A percentile compares a stretch with the other conserved stretches of the same genome.
Conservation (phyloP, 2,329 filamentous ascomycete species). For the Orbilia ellipsospora region DNA sequence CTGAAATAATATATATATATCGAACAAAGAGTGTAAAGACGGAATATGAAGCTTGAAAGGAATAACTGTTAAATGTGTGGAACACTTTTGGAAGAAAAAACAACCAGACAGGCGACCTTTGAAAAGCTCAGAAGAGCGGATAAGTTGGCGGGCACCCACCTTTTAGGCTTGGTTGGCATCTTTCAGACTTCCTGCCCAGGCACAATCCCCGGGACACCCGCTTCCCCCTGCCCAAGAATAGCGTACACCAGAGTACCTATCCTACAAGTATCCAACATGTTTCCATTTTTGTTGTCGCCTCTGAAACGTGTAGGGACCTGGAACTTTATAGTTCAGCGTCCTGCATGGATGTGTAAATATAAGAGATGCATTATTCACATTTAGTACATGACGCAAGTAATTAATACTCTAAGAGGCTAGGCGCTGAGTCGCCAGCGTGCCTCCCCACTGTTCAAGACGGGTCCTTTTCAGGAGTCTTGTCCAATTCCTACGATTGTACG, state of each 20-base stretch:
- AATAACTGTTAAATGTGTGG: constrained; percentile 1
- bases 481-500: too few relatives aligned
- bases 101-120: background rate
- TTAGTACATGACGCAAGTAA: too few relatives aligned
- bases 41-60: background rate
- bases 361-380: too few relatives aligned
- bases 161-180: constrained; percentile 50
- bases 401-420: too few relatives aligned
- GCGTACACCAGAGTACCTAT: constrained; percentile 1
- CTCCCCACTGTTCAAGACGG: too few relatives aligned
- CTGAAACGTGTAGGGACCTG: background rate
- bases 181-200: constrained; percentile 12
- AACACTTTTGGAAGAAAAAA: constrained; percentile 2
- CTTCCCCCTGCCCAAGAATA: constrained; percentile 3
- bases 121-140: constrained; percentile 20
- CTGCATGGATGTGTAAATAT: too few relatives aligned
- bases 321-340: too few relatives aligned
- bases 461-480: too few relatives aligned
- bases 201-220: constrained; percentile 20
- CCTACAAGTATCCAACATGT: constrained; percentile 17
- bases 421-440: too few relatives aligned
- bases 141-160: constrained; percentile 35
- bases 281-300: background rate
- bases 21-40: background rate
- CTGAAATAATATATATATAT: constrained; percentile 2